These are phyloP conservation scores for Bruguiera hainesii DNA, from an alignment of 441 rosid genomes.

Conservation along the genomic window DNA sequence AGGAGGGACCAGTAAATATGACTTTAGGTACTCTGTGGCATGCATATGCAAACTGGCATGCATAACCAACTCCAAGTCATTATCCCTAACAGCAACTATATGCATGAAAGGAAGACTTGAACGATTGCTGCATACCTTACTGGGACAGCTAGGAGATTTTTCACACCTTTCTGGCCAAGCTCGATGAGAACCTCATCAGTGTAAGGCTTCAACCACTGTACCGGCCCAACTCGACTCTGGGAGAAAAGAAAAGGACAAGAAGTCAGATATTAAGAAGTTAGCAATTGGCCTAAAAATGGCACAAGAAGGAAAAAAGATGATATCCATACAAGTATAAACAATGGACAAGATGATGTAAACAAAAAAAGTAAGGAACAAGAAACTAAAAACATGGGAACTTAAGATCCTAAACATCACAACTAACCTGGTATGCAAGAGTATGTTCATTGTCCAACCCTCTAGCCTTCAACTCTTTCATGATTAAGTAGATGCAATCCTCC, in stretches of 20 bases:
- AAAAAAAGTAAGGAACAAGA: background rate
- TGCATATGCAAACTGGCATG: too few species aligned
- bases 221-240: conserved; percentile 99
- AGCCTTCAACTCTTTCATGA: conserved; percentile 77
- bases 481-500: conserved; percentile 85
- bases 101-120: background rate
- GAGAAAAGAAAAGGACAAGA: background rate
- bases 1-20: too few species aligned
- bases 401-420: conserved; percentile 7
- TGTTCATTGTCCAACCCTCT: conserved; percentile 71
- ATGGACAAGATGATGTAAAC: background rate
- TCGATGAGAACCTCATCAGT: conserved; percentile 93
- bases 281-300: background rate
- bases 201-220: conserved; percentile 94
- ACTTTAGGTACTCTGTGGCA: too few species aligned
- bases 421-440: conserved; percentile 87
- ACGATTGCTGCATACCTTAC: conserved; percentile 52
- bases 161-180: conserved; percentile 91
- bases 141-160: conserved; percentile 91
- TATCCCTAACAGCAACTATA: background rate
- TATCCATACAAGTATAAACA: background rate
- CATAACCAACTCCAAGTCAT: background rate
- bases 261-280: conserved; percentile 2
- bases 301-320: background rate
- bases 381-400: conserved; percentile 4